These are phyloP conservation scores for Neonectria sp. DNA, from an alignment of 2,329 filamentous ascomycete species.

Conservation along the genomic window DNA sequence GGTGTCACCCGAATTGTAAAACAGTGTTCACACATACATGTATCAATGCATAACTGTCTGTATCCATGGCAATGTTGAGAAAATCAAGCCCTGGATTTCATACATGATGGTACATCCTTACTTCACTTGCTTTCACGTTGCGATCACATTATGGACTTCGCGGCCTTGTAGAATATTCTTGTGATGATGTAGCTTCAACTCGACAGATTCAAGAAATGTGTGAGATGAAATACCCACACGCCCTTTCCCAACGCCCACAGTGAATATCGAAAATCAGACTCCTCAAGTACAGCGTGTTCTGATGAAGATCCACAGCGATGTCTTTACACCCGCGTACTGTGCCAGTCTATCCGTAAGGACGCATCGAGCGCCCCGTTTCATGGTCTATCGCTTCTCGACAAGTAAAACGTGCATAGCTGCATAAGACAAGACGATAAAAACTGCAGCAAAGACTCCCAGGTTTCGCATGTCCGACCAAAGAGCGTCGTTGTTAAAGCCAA, in stretches of 20 bases:
- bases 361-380: slow-evolving; percentile 1
- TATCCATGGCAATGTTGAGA: slow-evolving; percentile 31
- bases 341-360: slow-evolving; percentile 17
- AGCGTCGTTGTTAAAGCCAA: slow-evolving; percentile 91
- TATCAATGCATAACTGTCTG: slow-evolving; percentile 46
- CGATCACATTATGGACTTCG: neutral
- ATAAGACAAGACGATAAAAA: slow-evolving; percentile 92
- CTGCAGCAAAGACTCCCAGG: slow-evolving; percentile 83
- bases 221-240: neutral
- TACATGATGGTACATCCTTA: neutral
- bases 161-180: neutral
- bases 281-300: slow-evolving; percentile 10
- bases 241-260: slow-evolving; percentile 23
- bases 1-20: slow-evolving; percentile 42
- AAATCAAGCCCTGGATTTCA: neutral
- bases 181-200: neutral
- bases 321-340: slow-evolving; percentile 11
- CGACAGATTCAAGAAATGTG: slow-evolving; percentile 16
- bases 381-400: slow-evolving; percentile 78
- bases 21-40: slow-evolving; percentile 37
- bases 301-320: slow-evolving; percentile 2
- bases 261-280: slow-evolving; percentile 16
- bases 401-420: slow-evolving; percentile 93
- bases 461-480: slow-evolving; percentile 89
- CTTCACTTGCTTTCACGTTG: too few relatives aligned